phyloP scores from a whole-genome alignment of 345 rosid genomes.

The Gossypium arboreum region DNA sequence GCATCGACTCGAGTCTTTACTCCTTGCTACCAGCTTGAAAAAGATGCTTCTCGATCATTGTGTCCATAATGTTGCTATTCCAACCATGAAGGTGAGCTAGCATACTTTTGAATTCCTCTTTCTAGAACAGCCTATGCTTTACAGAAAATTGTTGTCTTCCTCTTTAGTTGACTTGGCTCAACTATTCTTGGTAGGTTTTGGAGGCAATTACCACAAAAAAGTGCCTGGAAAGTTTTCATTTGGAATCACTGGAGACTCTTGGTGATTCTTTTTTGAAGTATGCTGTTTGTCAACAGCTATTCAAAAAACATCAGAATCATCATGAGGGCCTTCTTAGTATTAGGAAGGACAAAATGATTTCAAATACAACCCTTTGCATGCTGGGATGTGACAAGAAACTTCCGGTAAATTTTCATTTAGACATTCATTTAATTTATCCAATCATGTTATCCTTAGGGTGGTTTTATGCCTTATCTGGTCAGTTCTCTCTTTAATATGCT shows the following conservation, averaged over 20 bases:
- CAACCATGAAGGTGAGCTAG: slow-evolving; percentile 60
- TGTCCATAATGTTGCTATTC: slow-evolving; percentile 44
- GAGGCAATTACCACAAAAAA: slow-evolving; percentile 86
- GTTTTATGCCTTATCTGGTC: neutral
- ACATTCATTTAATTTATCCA: neutral
- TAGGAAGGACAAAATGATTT: slow-evolving; percentile 54
- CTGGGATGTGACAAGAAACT: slow-evolving; percentile 66
- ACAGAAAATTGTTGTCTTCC: neutral
- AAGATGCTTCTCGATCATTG: slow-evolving; percentile 39
- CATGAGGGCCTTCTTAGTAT: slow-evolving; percentile 84
- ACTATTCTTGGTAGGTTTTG: slow-evolving; percentile 45
- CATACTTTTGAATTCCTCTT: neutral
- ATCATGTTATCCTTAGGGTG: neutral
- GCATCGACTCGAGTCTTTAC: slow-evolving; percentile 75
- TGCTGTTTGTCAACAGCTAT: slow-evolving; percentile 70
- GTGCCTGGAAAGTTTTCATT: slow-evolving; percentile 72
- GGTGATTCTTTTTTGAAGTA: slow-evolving; percentile 95
- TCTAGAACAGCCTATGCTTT: neutral
- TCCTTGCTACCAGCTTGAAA: slow-evolving; percentile 64
- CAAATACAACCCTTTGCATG: slow-evolving; percentile 66
- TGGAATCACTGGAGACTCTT: slow-evolving; percentile 88
- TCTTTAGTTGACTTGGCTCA: slow-evolving; percentile 3
- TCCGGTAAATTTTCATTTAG: slow-evolving; percentile 44
- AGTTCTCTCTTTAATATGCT: neutral
- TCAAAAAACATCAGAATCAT: slow-evolving; percentile 38